Base-by-base conservation (phyloP, 2,329 filamentous ascomycete species). In the Endothia cerciana region DNA sequence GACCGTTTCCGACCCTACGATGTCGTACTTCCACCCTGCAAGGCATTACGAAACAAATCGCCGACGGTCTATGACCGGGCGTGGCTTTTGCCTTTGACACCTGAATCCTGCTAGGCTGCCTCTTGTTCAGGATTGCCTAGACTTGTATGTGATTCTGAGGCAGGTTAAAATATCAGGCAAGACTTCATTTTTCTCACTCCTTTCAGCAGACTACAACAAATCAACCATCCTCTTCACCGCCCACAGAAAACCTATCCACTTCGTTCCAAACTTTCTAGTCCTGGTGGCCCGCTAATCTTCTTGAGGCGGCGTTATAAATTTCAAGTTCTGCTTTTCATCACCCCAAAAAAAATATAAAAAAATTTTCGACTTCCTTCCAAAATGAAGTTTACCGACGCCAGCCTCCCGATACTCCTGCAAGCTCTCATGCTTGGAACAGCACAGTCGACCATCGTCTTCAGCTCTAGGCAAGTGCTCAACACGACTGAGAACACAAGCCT, bases 311-410 rank as follows among this genome's bases (percentile, higher is more conserved):
- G n/a, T n/a, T n/a, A n/a, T n/a, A n/a, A n/a, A n/a, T n/a, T n/a
- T n/a, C n/a, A n/a, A n/a, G n/a, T n/a, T n/a, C n/a, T n/a, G n/a
- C n/a, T n/a, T n/a, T n/a, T n/a, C n/a, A n/a, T n/a, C n/a, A n/a
- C n/a, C n/a, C n/a, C n/a, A n/a, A n/a, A n/a, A n/a, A n/a, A n/a
- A n/a, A n/a, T n/a, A n/a, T n/a, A n/a, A n/a, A n/a, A 15, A 5
- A 10, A 28, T n/a, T 13, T 36, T 13, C 28, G 10, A 10, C 6
- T 36, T 4, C 1, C 6, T 19, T 25, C 22, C 55, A 58, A 13
- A 28, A 58, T 58, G 55, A 38, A 58, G n/a, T 58, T 41, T 1
- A 41, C 55, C 53, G 30, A 6, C 53, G 30, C 30, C 36, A 58
- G 10, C 36, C 22, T 25, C 36, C 13, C 38, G 5, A 22, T 58